Percentiles rank a stretch among this genome's conserved stretches.
Evolutionary conservation across 768 basidiomycete species (phyloP).

Genomic region (Tremella mesenterica): DNA sequence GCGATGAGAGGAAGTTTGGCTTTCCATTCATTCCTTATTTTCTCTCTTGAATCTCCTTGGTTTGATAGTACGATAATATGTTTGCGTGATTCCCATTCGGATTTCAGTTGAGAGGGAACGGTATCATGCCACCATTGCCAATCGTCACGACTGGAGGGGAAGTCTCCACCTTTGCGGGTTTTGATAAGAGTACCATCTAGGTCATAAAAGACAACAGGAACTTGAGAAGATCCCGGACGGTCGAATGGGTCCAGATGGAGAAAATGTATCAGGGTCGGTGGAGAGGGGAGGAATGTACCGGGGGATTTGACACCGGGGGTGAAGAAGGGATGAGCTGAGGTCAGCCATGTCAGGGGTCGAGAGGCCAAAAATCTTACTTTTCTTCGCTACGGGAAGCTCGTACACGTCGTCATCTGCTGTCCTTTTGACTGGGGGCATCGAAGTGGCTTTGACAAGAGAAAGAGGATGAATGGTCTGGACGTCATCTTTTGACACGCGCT

Average conservation of each 20-base stretch:
- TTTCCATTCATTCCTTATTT: conserved; percentile 56
- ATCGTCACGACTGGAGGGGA: conserved; percentile 49
- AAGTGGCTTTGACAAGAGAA: too few species aligned
- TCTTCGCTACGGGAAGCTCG: too few species aligned
- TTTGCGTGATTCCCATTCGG: conserved; percentile 57
- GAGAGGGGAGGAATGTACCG: conserved; percentile 22
- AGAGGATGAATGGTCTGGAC: too few species aligned
- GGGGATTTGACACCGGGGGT: conserved; percentile 10
- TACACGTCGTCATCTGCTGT: too few species aligned
- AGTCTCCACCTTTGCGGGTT: conserved; percentile 45
- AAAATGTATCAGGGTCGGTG: conserved; percentile 35
- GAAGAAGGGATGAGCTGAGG: conserved; percentile 34
- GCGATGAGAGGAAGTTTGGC: conserved; percentile 65
- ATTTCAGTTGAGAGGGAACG: conserved; percentile 59
- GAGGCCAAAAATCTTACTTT: neutral
- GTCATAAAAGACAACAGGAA: conserved; percentile 73
- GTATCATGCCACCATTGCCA: conserved; percentile 68
- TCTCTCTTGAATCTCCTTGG: conserved; percentile 50
- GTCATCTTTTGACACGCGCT: too few species aligned
- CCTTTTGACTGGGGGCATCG: too few species aligned
- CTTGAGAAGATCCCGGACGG: neutral
- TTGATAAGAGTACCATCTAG: conserved; percentile 77
- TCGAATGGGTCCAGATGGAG: conserved; percentile 40
- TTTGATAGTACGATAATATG: conserved; percentile 65
- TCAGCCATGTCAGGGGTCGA: neutral